Evolutionary conservation across 2,329 filamentous ascomycete genomes (phyloP).

Genomic region (Calonectria crousiana): DNA sequence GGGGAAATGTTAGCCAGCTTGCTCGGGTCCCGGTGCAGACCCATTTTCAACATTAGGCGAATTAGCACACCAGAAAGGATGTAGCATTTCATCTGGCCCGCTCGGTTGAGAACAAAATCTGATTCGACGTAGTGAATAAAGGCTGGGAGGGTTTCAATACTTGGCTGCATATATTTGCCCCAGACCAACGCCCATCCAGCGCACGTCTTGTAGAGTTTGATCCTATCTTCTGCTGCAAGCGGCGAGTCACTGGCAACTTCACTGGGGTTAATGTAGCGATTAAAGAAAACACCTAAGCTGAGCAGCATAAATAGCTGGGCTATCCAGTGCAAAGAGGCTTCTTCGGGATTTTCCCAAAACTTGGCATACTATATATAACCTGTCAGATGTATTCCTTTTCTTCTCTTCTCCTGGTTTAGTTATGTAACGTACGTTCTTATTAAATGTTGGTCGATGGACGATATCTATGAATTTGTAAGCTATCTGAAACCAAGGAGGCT

Average conservation of each 20-base stretch:
- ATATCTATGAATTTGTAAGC: conserved; percentile 54
- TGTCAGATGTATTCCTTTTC: conserved; percentile 11
- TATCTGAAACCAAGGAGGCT: not conserved
- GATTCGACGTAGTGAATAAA: conserved; percentile 66
- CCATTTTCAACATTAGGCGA: conserved; percentile 70
- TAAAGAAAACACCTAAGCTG: conserved; percentile 58
- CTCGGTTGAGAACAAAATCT: conserved; percentile 64
- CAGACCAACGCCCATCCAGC: conserved; percentile 64
- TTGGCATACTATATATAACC: conserved; percentile 56
- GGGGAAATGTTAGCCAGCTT: conserved; percentile 63
- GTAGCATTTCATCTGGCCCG: conserved; percentile 66
- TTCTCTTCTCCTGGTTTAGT: not conserved
- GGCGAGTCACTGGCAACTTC: conserved; percentile 58
- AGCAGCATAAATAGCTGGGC: conserved; percentile 64
- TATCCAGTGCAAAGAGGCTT: conserved; percentile 59
- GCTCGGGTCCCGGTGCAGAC: conserved; percentile 67
- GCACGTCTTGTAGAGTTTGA: conserved; percentile 61
- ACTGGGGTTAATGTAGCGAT: conserved; percentile 56
- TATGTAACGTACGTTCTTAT: conserved; percentile 53
- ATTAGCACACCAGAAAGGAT: conserved; percentile 63
- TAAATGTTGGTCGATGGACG: conserved; percentile 66
- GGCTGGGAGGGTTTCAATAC: conserved; percentile 61
- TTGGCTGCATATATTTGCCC: conserved; percentile 64
- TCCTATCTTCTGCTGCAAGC: conserved; percentile 56
- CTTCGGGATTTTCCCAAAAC: conserved; percentile 61